These are phyloP conservation scores for Cokeromyces recurvatus DNA, from an alignment of 371 early-diverging fungal species.

Conservation along the genomic window DNA sequence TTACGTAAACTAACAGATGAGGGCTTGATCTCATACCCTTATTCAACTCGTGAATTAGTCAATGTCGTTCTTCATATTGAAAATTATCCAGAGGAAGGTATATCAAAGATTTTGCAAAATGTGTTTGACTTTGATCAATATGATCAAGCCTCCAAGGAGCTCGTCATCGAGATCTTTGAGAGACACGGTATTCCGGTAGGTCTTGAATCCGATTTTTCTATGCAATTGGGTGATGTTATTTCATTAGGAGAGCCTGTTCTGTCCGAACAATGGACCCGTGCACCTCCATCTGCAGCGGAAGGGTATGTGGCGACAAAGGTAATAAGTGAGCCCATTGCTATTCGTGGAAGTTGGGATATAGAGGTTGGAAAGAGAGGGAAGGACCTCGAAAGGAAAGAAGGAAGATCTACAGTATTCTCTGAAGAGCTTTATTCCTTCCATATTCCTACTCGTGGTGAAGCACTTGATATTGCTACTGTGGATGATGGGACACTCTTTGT, in stretches of 20 bases:
- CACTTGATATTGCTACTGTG: conserved; percentile 57
- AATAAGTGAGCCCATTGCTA: conserved; percentile 29
- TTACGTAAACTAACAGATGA: conserved; percentile 73
- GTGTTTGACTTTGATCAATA: conserved; percentile 87
- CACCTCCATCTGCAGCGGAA: conserved; percentile 4
- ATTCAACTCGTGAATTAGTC: conserved; percentile 82
- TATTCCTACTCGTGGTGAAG: conserved; percentile 69
- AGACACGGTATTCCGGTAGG: conserved; percentile 79
- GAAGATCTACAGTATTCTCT: conserved; percentile 61
- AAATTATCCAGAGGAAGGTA: conserved; percentile 68
- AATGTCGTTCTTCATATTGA: conserved; percentile 77
- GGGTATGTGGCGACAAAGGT: conserved; percentile 10
- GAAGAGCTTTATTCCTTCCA: conserved; percentile 70
- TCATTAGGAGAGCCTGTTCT: conserved; percentile 50
- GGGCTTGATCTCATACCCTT: conserved; percentile 79
- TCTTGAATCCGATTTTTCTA: conserved; percentile 66
- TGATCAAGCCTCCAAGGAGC: conserved; percentile 57
- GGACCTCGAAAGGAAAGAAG: conserved; percentile 66
- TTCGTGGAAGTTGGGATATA: conserved; percentile 63
- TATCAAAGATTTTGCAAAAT: conserved; percentile 71
- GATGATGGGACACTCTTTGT: conserved; percentile 55
- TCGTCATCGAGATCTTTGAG: conserved; percentile 69
- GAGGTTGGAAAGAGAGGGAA: conserved; percentile 50
- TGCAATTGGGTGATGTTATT: conserved; percentile 56
- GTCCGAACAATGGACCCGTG: conserved; percentile 62